Evolutionary conservation across 129 eudicot genomes (phyloP), one percentile per base, ranked within the genome.

Genomic region (Pseudognaphalium luteoalbum): DNA sequence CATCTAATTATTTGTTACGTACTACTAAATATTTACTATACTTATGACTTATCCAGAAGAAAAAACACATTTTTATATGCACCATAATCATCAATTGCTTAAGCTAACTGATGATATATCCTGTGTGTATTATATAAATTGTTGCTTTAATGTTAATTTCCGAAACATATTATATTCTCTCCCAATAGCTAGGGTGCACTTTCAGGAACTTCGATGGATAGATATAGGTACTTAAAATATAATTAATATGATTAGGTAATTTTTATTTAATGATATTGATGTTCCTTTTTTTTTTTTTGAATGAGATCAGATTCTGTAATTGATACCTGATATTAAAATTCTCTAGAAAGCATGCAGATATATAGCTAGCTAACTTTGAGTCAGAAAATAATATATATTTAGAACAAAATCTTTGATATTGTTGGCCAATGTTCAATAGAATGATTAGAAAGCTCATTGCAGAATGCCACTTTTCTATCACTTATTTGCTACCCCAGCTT

Each of bases 401-500:
- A 25, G 78, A 72, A 79, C 78, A 79, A 72, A 62, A 72, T 79
- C 73, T 35, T 47, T 66, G 74, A 76, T 66, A 66, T 66, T 76
- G 66, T 76, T 76, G 57, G 75, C 69, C 69, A 77, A 68, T 44
- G 41, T 76, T 47, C 34, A 30, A 1, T 74, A 74, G 62, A 44
- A 35, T 47, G 20, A 63, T 67, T 54, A 79, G 7, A 71, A 72
- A 72, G 37, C 66, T 65, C 68, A 56, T 54, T 63, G 61, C 61
- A 69, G 76, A 75, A 70, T 64, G 65, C 74, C 62, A 82, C 81
- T 76, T 82, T 58, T 65, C 17, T 32, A 76, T 82, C 78, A 51
- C 41, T 70, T 82, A 33, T 68, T 71, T 71, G 81, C 78, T 71
- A 82, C 78, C 78, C 19, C 78, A 77, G 41, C 66, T 39, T 76